phyloP scores from a whole-genome alignment of 352 stramenopile species.

The Peronospora farinosa region DNA sequence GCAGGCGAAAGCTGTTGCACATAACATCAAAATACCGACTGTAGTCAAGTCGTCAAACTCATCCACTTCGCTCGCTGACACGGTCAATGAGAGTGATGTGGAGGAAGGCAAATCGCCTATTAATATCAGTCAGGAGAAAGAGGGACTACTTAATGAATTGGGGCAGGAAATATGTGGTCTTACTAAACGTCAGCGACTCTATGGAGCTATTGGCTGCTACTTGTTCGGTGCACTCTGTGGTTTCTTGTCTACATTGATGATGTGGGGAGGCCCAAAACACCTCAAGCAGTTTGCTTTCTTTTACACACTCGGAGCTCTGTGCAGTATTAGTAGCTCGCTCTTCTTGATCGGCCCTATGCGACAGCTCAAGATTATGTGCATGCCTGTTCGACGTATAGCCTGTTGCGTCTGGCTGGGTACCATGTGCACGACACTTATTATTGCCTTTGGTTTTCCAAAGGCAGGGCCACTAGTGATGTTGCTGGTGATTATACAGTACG shows the following conservation, averaged over 20 bases:
- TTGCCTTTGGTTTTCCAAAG: constrained; percentile 67
- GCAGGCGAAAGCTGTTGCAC: constrained; percentile 48
- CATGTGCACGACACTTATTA: constrained; percentile 67
- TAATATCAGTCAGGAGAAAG: constrained; percentile 54
- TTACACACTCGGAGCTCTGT: constrained; percentile 78
- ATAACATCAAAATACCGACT: constrained; percentile 45
- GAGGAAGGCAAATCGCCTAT: constrained; percentile 28
- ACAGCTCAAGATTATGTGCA: constrained; percentile 80
- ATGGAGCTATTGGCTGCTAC: constrained; percentile 70
- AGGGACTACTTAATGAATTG: constrained; percentile 66
- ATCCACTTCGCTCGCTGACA: constrained; percentile 19
- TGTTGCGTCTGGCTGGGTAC: constrained; percentile 75
- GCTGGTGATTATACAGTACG: constrained; percentile 73
- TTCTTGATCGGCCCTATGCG: constrained; percentile 66
- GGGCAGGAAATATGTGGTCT: constrained; percentile 58
- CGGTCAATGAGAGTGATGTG: constrained; percentile 34
- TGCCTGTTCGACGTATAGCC: constrained; percentile 71
- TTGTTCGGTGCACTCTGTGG: constrained; percentile 60
- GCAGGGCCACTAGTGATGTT: constrained; percentile 61
- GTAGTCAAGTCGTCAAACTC: constrained; percentile 27
- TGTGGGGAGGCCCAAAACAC: constrained; percentile 73
- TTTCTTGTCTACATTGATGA: constrained; percentile 73
- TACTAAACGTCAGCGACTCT: constrained; percentile 72
- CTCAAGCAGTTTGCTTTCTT: constrained; percentile 85
- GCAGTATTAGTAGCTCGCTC: constrained; percentile 70